Evolutionary conservation across 495 filamentous ascomycete species (phyloP).

Genomic region (Penicillium taxi): DNA sequence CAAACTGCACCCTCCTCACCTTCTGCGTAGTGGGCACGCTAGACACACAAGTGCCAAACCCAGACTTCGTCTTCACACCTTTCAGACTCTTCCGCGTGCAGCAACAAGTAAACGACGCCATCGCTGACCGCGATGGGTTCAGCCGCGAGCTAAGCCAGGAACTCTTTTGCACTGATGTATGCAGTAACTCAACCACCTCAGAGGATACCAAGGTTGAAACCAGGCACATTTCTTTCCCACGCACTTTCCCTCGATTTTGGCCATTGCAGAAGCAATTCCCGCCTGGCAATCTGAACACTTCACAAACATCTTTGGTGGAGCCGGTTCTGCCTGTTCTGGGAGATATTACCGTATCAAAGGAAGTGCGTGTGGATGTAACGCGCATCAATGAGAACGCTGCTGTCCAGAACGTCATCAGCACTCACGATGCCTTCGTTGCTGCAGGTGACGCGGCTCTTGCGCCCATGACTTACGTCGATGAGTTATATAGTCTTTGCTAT

Average conservation of each 20-base stretch:
- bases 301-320: slow-evolving; percentile 27
- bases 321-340: slow-evolving; percentile 21
- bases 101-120: slow-evolving; percentile 45
- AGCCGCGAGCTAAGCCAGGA: slow-evolving; percentile 34
- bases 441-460: slow-evolving; percentile 22
- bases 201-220: slow-evolving; percentile 6
- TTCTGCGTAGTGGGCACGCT: slow-evolving; percentile 52
- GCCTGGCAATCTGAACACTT: slow-evolving; percentile 2
- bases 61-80: slow-evolving; percentile 40
- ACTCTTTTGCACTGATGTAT: slow-evolving; percentile 24
- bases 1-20: slow-evolving; percentile 33
- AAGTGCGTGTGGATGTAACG: slow-evolving; percentile 44
- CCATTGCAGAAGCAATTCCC: slow-evolving; percentile 17
- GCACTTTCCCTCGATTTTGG: slow-evolving; percentile 25
- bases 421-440: slow-evolving; percentile 26
- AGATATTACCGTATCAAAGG: slow-evolving; percentile 48
- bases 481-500: slow-evolving; percentile 38
- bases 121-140: slow-evolving; percentile 45
- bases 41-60: slow-evolving; percentile 30
- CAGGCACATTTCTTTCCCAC: slow-evolving; percentile 18
- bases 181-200: slow-evolving; percentile 19
- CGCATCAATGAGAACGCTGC: slow-evolving; percentile 24
- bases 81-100: slow-evolving; percentile 50
- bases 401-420: slow-evolving; percentile 12
- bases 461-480: slow-evolving; percentile 33